Conservation (phyloP, 2,329 filamentous ascomycete species). For the Claviceps purpurea region DNA sequence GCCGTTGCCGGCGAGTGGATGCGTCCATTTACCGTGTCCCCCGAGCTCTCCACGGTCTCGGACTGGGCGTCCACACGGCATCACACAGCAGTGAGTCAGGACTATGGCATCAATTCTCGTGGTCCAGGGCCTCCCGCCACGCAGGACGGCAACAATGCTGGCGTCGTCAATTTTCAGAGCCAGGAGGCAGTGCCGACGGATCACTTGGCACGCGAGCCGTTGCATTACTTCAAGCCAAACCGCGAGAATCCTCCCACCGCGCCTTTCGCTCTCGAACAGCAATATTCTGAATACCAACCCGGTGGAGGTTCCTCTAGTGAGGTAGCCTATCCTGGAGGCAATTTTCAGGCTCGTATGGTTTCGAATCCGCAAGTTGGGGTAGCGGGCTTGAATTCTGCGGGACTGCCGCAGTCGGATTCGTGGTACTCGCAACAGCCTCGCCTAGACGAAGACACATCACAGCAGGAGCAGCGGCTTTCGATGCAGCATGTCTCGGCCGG, state of each 20-base stretch:
- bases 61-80: background rate
- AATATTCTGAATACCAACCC: background rate
- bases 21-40: slow-evolving; percentile 5
- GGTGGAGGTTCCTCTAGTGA: background rate
- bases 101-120: background rate
- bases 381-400: background rate
- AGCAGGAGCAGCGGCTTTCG: background rate
- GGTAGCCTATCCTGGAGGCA: background rate
- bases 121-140: background rate
- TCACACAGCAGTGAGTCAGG: background rate
- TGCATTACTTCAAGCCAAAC: background rate
- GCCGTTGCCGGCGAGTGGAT: background rate
- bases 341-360: background rate
- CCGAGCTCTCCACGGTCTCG: slow-evolving; percentile 4
- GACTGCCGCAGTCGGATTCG: background rate
- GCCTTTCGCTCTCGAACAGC: background rate
- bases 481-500: background rate
- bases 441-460: slow-evolving; percentile 2
- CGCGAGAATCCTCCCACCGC: background rate
- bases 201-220: background rate
- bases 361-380: background rate
- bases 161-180: background rate
- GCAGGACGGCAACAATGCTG: background rate
- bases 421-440: slow-evolving; percentile 1
- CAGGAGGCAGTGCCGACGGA: background rate